Evolutionary conservation across 2,329 filamentous ascomycete species (phyloP).

Genomic region (Ophiostoma novo-ulmi): DNA sequence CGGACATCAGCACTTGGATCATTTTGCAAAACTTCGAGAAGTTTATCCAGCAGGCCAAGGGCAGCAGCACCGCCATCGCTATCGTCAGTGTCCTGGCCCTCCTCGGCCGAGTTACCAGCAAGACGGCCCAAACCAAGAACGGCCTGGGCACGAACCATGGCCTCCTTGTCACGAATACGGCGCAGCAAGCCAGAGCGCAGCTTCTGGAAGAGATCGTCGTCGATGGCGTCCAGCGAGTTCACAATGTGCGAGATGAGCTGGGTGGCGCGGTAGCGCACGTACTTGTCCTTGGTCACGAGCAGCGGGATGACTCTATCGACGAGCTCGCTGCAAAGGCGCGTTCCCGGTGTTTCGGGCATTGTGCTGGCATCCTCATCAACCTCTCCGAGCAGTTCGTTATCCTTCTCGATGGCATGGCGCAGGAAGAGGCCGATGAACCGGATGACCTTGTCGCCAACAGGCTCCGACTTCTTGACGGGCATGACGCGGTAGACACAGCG

Average conservation of each 20-base stretch:
- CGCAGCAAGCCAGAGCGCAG: constrained; percentile 74
- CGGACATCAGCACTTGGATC: constrained; percentile 92
- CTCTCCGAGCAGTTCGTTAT: constrained; percentile 62
- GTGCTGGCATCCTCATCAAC: constrained; percentile 64
- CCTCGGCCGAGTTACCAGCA: constrained; percentile 70
- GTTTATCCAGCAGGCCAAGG: constrained; percentile 70
- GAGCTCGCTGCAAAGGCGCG: constrained; percentile 68
- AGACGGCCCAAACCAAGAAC: constrained; percentile 83
- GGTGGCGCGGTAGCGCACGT: constrained; percentile 80
- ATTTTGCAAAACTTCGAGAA: constrained; percentile 84
- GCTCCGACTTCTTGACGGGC: constrained; percentile 85
- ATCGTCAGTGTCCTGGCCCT: constrained; percentile 63
- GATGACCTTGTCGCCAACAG: constrained; percentile 77
- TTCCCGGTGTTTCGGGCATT: constrained; percentile 77
- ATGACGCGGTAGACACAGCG: constrained; percentile 78
- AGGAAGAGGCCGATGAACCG: constrained; percentile 86
- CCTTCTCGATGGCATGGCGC: constrained; percentile 63
- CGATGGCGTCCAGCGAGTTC: constrained; percentile 85
- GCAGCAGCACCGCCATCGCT: constrained; percentile 59
- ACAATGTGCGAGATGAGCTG: constrained; percentile 88
- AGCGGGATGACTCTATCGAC: constrained; percentile 69
- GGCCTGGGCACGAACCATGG: constrained; percentile 85
- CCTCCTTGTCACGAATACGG: constrained; percentile 87
- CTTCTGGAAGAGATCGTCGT: constrained; percentile 83
- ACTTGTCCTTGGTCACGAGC: constrained; percentile 85